A percentile compares a stretch with the other conserved stretches of the same genome.
These are phyloP conservation scores for Spinacia oleracea DNA, from an alignment of 179 eudicot genomes.

Conservation along the genomic window DNA sequence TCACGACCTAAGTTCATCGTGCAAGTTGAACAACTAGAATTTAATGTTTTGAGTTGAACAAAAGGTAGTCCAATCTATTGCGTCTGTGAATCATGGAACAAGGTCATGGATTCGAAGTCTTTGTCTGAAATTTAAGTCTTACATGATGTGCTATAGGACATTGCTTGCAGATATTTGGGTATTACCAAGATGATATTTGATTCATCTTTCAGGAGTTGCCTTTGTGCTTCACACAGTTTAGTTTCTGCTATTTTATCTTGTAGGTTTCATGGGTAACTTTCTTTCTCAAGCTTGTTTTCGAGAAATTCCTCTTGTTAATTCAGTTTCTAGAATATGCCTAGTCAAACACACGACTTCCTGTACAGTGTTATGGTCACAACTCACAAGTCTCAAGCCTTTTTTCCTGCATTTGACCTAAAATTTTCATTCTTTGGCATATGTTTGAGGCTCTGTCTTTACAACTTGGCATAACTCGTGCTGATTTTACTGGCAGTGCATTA, in stretches of 20 bases:
- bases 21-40: background rate
- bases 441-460: background rate
- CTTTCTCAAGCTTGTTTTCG: background rate
- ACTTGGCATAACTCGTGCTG: background rate
- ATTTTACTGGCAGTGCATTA: too few species aligned
- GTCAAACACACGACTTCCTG: background rate
- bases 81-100: too few species aligned
- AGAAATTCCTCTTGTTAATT: background rate
- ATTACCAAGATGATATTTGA: background rate
- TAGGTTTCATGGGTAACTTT: background rate
- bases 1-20: background rate
- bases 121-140: background rate
- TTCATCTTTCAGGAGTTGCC: background rate
- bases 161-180: background rate
- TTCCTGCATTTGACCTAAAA: background rate
- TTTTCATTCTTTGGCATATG: background rate
- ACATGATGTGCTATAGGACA: background rate
- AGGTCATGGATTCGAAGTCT: background rate
- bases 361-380: too few species aligned
- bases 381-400: background rate
- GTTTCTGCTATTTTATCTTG: background rate
- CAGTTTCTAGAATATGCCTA: background rate
- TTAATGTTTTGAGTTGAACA: background rate
- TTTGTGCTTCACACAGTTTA: background rate
- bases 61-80: background rate